Base-by-base conservation (phyloP, 148 eudicot genomes). In the Vaccinium macrocarpon region DNA sequence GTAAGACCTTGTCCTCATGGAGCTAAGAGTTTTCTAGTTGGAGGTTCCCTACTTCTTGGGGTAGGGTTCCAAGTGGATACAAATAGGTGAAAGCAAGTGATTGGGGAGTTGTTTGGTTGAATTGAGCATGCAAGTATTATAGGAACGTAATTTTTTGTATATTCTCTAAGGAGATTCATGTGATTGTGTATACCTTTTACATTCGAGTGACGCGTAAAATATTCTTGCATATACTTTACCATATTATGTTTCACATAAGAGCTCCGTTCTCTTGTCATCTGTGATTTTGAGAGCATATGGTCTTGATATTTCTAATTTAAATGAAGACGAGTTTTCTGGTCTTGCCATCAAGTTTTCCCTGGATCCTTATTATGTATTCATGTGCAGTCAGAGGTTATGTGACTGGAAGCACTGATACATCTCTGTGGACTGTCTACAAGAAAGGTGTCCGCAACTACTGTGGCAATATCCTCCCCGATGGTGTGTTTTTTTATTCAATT, bases 331-430 rank as follows among this genome's bases (percentile, higher is more conserved):
- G 55, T 51, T 5, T 27, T 21, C 21, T 16, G 13, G 46, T 79
- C n/a, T 42, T 51, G 70, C 38, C 78, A 76, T 76, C 66, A 8
- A 13, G 12, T 57, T 2, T 51, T 55, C 74, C 53, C 42, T 62
- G 27, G 35, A 78, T 62, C 15, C 55, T 81, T 42, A 87, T 59
- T 46, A 81, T 88, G 62, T 83, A 62, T 72, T 55, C 82, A 42
- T 87, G 64, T 86, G 64, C 84, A 97, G 99, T 97, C 52, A 91
- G 99, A 89, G 99, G 99, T 84, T 97, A 86, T 88, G 97, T 93
- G 85, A 97, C 99, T 81, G 99, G 99, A 85, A 95, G 98, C 85
- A 97, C 98, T 13, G 99, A 95, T 91, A 97, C 99, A 85, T 97
- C 99, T 78, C 89, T 97, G 27, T 97, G 98, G 99, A 97, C 99